A percentile compares a stretch with the other conserved stretches of the same genome.
phyloP scores from a whole-genome alignment of 306 rosid genomes.

The Astragalus membranaceus region DNA sequence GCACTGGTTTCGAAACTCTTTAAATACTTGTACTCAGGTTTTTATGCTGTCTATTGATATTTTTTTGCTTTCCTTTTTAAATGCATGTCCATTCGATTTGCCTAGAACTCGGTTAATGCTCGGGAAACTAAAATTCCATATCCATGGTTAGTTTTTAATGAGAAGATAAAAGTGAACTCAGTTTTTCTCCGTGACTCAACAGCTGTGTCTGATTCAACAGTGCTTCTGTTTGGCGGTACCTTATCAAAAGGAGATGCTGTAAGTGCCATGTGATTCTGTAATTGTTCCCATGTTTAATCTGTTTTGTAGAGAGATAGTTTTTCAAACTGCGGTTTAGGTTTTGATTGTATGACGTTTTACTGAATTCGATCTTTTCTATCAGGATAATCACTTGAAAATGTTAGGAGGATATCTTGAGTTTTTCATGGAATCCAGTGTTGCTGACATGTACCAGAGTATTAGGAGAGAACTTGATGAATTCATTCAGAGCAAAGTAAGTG shows the following conservation, averaged over 20 bases:
- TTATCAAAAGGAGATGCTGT: slow-evolving; percentile 63
- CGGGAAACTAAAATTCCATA: slow-evolving; percentile 83
- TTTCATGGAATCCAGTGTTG: slow-evolving; percentile 73
- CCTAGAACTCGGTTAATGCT: slow-evolving; percentile 88
- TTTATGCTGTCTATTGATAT: slow-evolving; percentile 4
- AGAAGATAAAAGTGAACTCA: slow-evolving; percentile 95
- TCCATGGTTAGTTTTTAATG: slow-evolving; percentile 96
- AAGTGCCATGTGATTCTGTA: slow-evolving; percentile 21
- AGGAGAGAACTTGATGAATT: slow-evolving; percentile 73
- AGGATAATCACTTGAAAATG: slow-evolving; percentile 93
- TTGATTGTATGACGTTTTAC: not conserved
- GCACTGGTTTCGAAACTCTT: slow-evolving; percentile 11
- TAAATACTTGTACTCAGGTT: not conserved
- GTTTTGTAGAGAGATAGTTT: not conserved
- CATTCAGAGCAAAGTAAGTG: slow-evolving; percentile 75
- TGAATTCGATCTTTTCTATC: slow-evolving; percentile 21
- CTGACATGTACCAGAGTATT: slow-evolving; percentile 61
- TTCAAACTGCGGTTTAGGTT: not conserved
- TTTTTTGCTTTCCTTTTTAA: slow-evolving; percentile 19
- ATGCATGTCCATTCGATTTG: slow-evolving; percentile 22
- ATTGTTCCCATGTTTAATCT: not conserved
- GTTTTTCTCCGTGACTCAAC: slow-evolving; percentile 96
- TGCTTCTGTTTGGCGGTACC: slow-evolving; percentile 91
- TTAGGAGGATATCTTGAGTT: slow-evolving; percentile 91
- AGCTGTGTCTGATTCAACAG: slow-evolving; percentile 74